These are phyloP conservation scores for Cucumis variabilis DNA, from an alignment of 331 rosid species.

Conservation along the genomic window DNA sequence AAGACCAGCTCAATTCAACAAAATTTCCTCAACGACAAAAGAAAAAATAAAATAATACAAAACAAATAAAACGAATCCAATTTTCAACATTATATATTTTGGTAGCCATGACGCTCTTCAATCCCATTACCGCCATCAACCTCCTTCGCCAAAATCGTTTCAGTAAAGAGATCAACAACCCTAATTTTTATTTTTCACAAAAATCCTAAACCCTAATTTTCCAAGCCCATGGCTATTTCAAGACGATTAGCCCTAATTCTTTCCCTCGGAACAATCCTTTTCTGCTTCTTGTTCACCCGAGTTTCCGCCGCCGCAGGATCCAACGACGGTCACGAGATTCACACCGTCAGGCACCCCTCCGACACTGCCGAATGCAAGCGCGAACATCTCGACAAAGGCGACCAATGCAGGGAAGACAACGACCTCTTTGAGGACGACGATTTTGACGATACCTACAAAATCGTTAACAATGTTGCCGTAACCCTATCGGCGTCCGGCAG, in stretches of 20 bases:
- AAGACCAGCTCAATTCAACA: conserved; percentile 30
- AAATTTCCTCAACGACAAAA: background rate
- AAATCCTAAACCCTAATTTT: background rate
- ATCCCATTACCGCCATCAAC: background rate
- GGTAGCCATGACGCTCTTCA: background rate
- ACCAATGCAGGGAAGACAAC: conserved; percentile 26
- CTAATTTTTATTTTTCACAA: background rate
- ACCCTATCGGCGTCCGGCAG: conserved; percentile 6
- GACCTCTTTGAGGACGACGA: background rate
- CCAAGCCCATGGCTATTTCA: conserved; percentile 17
- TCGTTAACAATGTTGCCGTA: conserved; percentile 2
- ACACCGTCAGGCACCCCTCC: background rate
- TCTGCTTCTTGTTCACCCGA: conserved; percentile 17
- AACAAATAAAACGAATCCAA: background rate
- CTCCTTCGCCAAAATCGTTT: background rate
- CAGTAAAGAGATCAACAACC: background rate
- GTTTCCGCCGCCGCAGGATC: background rate
- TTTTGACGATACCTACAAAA: conserved; percentile 22
- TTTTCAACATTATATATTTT: background rate
- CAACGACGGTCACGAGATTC: background rate
- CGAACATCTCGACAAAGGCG: background rate
- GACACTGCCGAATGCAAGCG: background rate
- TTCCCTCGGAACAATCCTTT: conserved; percentile 18
- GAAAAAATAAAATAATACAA: too few species aligned
- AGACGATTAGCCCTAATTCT: conserved; percentile 8